These are phyloP conservation scores for Carpinus viminea DNA, from an alignment of 306 rosid species.

Conservation along the genomic window DNA sequence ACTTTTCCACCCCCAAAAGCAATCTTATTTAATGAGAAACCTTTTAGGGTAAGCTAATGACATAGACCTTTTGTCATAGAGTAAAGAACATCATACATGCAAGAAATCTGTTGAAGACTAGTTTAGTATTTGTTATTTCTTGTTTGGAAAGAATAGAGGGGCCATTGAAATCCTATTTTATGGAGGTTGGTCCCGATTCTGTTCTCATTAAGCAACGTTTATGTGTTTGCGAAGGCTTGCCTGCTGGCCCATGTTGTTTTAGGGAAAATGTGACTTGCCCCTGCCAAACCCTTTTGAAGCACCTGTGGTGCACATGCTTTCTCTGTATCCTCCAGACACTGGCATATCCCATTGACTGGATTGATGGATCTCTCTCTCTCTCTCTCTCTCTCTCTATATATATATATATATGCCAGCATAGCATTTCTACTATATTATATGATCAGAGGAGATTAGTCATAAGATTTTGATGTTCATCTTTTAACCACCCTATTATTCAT, in stretches of 20 bases:
- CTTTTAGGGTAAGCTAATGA: too few relatives aligned
- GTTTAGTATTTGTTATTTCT: too few relatives aligned
- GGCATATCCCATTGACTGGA: not conserved
- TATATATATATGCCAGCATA: not conserved
- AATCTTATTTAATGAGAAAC: not conserved
- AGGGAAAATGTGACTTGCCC: not conserved
- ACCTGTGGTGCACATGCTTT: not conserved
- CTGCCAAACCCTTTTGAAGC: not conserved
- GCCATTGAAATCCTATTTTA: not conserved
- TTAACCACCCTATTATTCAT: not conserved
- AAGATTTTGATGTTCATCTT: not conserved
- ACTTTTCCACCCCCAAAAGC: not conserved
- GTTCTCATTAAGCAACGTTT: not conserved
- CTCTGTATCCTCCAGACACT: not conserved
- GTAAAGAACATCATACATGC: too few relatives aligned
- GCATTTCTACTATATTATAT: not conserved
- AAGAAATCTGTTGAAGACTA: too few relatives aligned
- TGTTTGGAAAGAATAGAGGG: too few relatives aligned
- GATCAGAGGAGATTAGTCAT: not conserved
- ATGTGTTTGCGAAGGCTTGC: not conserved
- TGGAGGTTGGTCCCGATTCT: not conserved
- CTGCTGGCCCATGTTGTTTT: not conserved
- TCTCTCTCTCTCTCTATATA: too few relatives aligned
- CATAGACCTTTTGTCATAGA: too few relatives aligned
- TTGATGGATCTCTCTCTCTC: not conserved